phyloP scores from a whole-genome alignment of 2,329 filamentous ascomycete genomes.

The Tolypocladium endophyticum region DNA sequence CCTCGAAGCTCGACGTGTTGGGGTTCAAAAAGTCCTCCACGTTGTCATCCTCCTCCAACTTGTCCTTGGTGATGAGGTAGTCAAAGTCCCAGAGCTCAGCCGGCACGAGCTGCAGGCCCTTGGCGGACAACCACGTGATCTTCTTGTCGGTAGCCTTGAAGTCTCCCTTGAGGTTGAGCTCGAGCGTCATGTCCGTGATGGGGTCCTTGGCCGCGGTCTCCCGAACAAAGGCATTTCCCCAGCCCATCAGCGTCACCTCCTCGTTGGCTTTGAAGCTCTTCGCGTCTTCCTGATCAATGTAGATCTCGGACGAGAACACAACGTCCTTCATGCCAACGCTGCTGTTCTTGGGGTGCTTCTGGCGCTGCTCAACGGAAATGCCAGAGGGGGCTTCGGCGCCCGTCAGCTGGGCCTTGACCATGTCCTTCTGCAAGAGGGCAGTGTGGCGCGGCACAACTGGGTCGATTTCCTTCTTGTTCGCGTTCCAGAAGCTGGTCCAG shows the following conservation, averaged over 20 bases:
- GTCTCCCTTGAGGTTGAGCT: slow-evolving; percentile 86
- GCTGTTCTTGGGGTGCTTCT: slow-evolving; percentile 83
- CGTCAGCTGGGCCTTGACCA: slow-evolving; percentile 59
- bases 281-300: slow-evolving; percentile 81
- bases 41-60: slow-evolving; percentile 77
- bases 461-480: slow-evolving; percentile 77
- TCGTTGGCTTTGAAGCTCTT: slow-evolving; percentile 73
- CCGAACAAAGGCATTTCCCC: slow-evolving; percentile 80
- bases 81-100: slow-evolving; percentile 91
- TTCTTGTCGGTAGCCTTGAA: slow-evolving; percentile 96
- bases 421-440: slow-evolving; percentile 58
- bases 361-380: slow-evolving; percentile 61
- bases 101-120: slow-evolving; percentile 65
- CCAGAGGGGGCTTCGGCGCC: slow-evolving; percentile 56
- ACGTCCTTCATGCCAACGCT: slow-evolving; percentile 80
- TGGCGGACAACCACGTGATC: slow-evolving; percentile 79
- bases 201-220: slow-evolving; percentile 47
- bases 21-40: slow-evolving; percentile 76
- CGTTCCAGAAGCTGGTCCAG: slow-evolving; percentile 64
- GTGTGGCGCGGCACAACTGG: slow-evolving; percentile 65
- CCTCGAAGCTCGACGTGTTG: slow-evolving; percentile 62
- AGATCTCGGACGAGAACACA: slow-evolving; percentile 60
- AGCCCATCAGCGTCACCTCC: slow-evolving; percentile 93
- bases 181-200: slow-evolving; percentile 63
- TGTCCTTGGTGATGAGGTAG: slow-evolving; percentile 91